These are phyloP conservation scores for Paecilomyces dactylethromorphus DNA, from an alignment of 2,329 filamentous ascomycete species.

Conservation along the genomic window DNA sequence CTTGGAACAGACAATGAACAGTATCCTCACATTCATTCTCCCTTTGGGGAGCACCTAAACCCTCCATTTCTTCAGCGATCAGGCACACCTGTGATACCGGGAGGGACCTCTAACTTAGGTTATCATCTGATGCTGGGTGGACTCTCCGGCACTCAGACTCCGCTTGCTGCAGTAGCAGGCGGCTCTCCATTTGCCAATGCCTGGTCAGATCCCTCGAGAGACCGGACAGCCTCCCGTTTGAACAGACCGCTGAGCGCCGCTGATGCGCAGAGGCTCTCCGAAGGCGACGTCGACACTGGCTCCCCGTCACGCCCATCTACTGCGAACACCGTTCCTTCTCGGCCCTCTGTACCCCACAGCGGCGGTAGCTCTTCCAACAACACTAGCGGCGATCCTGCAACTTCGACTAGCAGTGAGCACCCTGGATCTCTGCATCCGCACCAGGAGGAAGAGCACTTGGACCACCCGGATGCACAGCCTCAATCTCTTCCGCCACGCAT, in stretches of 20 bases:
- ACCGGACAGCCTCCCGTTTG: not conserved
- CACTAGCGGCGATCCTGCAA: conserved; percentile 17
- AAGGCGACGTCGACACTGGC: conserved; percentile 28
- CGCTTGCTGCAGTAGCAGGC: conserved; percentile 40
- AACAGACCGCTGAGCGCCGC: not conserved
- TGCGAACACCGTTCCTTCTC: conserved; percentile 28
- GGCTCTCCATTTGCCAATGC: conserved; percentile 33
- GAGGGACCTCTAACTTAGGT: conserved; percentile 43
- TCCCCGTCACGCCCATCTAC: conserved; percentile 39
- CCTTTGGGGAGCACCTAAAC: conserved; percentile 32
- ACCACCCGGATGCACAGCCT: conserved; percentile 10
- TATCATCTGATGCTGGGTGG: conserved; percentile 45
- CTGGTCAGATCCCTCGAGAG: conserved; percentile 25
- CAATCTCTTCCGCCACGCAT: conserved; percentile 45
- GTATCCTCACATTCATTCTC: conserved; percentile 21
- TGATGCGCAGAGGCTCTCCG: conserved; percentile 16
- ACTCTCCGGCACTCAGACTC: conserved; percentile 43
- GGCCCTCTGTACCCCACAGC: conserved; percentile 16
- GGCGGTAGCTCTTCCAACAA: conserved; percentile 19
- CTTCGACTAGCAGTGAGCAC: conserved; percentile 11
- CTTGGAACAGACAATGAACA: conserved; percentile 22
- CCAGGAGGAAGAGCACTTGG: conserved; percentile 12
- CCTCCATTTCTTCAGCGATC: conserved; percentile 38
- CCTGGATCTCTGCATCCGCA: conserved; percentile 6
- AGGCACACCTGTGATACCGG: conserved; percentile 42